phyloP scores from a whole-genome alignment of 495 filamentous ascomycete species.

The Trypethelium eluteriae region DNA sequence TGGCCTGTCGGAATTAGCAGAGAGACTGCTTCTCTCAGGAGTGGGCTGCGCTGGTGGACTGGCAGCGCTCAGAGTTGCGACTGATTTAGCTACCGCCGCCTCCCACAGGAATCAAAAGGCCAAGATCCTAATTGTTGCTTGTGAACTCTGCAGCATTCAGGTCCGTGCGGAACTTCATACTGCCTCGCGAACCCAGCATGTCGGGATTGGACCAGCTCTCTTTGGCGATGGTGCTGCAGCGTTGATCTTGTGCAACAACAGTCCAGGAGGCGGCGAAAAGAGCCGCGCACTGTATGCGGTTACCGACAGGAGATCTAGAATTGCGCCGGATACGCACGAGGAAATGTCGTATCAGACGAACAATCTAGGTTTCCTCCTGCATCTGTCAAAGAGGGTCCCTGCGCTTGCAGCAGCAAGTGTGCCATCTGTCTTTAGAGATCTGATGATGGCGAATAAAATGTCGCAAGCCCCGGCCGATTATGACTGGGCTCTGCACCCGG shows the following conservation, averaged over 20 bases:
- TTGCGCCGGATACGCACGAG: constrained; percentile 14
- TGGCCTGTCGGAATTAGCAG: constrained; percentile 42
- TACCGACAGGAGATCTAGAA: constrained; percentile 37
- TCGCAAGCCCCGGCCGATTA: not conserved
- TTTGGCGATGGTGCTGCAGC: constrained; percentile 60
- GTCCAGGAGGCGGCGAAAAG: constrained; percentile 24
- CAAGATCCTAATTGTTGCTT: constrained; percentile 50
- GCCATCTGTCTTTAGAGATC: constrained; percentile 9
- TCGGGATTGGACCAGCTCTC: constrained; percentile 51
- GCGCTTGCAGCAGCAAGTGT: constrained; percentile 42
- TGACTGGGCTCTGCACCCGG: constrained; percentile 64
- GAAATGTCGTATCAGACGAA: constrained; percentile 7
- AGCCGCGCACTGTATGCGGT: constrained; percentile 8
- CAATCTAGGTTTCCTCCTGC: not conserved
- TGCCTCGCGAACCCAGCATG: constrained; percentile 44
- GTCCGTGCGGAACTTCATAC: constrained; percentile 53
- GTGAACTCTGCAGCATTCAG: constrained; percentile 52
- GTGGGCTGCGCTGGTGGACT: constrained; percentile 56
- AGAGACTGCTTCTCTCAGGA: constrained; percentile 55
- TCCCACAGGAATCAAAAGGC: constrained; percentile 41
- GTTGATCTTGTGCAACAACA: constrained; percentile 47
- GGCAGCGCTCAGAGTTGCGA: constrained; percentile 46
- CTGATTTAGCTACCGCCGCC: constrained; percentile 54
- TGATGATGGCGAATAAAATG: not conserved
- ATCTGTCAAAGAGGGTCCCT: constrained; percentile 5